These are phyloP conservation scores for Fomitopsis palustris DNA, from an alignment of 1,284 basidiomycete genomes.

Conservation along the genomic window DNA sequence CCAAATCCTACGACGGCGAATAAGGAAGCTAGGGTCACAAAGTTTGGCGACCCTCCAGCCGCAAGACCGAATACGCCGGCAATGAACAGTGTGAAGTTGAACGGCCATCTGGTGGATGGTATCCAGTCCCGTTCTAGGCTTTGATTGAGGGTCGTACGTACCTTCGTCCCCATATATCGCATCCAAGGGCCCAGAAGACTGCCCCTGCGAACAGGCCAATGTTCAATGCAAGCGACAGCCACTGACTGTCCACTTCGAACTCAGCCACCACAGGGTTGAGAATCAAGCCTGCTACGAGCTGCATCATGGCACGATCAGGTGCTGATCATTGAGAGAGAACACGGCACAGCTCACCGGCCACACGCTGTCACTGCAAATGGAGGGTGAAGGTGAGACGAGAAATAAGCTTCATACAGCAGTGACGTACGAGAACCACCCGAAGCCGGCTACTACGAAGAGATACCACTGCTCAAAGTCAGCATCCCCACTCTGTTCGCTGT, in stretches of 20 bases:
- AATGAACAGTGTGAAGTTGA: conserved; percentile 63
- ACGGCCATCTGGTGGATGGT: conserved; percentile 42
- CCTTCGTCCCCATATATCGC: conserved; percentile 62
- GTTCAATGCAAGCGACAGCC: conserved; percentile 55
- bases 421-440: conserved; percentile 69
- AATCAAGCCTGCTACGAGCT: conserved; percentile 55
- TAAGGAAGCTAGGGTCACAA: conserved; percentile 41
- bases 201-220: conserved; percentile 64
- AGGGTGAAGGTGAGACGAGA: neutral
- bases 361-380: conserved; percentile 36
- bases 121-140: conserved; percentile 15
- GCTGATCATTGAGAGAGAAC: neutral
- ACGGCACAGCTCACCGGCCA: conserved; percentile 38
- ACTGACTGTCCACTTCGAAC: conserved; percentile 51
- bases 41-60: conserved; percentile 41
- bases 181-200: conserved; percentile 62
- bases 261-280: conserved; percentile 55
- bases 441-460: conserved; percentile 57
- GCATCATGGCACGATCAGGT: neutral
- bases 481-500: neutral
- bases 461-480: conserved; percentile 38
- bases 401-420: neutral
- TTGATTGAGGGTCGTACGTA: conserved; percentile 5
- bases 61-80: conserved; percentile 52
- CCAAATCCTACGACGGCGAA: conserved; percentile 43